Percentiles rank a stretch among this genome's conserved stretches.
phyloP scores from a whole-genome alignment of 352 stramenopile genomes.

The Pythium periplocum region DNA sequence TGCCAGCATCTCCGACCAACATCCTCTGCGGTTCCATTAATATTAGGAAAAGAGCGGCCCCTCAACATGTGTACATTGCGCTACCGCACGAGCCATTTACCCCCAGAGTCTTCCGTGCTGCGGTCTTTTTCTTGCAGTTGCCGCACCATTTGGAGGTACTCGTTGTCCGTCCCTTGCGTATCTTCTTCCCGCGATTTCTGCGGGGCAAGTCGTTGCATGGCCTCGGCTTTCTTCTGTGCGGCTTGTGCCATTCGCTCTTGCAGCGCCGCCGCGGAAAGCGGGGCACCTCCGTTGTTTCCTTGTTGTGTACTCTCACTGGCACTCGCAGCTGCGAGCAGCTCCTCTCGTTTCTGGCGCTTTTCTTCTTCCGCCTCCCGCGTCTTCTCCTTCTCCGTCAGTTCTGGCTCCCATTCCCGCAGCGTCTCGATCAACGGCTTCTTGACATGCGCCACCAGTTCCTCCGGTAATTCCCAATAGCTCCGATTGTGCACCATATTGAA shows the following conservation, averaged over 20 bases:
- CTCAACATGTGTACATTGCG: not conserved
- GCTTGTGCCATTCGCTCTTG: conserved; percentile 61
- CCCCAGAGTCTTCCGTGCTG: conserved; percentile 35
- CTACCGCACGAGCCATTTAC: conserved; percentile 74
- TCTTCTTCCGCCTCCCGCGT: conserved; percentile 4
- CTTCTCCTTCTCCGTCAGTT: conserved; percentile 23
- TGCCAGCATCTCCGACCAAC: too few species aligned
- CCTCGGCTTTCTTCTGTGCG: conserved; percentile 43
- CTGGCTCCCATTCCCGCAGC: conserved; percentile 41
- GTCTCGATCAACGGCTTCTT: conserved; percentile 39
- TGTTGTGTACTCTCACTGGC: conserved; percentile 9
- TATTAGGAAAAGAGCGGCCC: too few species aligned
- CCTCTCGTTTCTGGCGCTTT: conserved; percentile 25
- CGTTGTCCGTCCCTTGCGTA: conserved; percentile 10
- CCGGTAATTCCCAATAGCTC: conserved; percentile 70
- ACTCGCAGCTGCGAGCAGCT: conserved; percentile 27
- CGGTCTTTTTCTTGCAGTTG: conserved; percentile 55
- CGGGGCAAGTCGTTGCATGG: conserved; percentile 24
- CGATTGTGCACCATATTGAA: conserved; percentile 72
- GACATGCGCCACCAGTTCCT: conserved; percentile 43
- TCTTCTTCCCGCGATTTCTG: conserved; percentile 8
- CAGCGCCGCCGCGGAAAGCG: conserved; percentile 20
- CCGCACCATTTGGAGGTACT: conserved; percentile 60
- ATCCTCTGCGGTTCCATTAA: too few species aligned
- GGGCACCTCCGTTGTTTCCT: conserved; percentile 5